A percentile compares a stretch with the other conserved stretches of the same genome.
phyloP scores from a whole-genome alignment of 1,284 basidiomycete species.

The Apiotrichum mycotoxinovorans region DNA sequence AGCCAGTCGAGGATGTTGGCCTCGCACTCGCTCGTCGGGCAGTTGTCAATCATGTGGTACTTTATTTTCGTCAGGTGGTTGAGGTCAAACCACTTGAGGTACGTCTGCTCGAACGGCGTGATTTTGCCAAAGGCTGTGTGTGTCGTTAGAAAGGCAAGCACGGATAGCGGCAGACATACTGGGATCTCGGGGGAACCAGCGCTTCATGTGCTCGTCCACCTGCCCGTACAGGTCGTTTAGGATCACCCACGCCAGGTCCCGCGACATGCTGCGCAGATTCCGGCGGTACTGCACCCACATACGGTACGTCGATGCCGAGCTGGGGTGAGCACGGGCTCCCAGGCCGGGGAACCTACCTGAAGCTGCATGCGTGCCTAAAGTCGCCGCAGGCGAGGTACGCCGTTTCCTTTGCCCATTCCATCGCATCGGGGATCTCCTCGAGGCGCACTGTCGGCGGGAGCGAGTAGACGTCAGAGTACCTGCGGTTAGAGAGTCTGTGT shows the following conservation, averaged over 20 bases:
- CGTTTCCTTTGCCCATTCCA: slow-evolving; percentile 18
- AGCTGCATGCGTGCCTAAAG: slow-evolving; percentile 18
- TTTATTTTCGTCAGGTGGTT: slow-evolving; percentile 19
- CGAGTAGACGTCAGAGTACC: slow-evolving; percentile 12
- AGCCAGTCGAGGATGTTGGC: slow-evolving; percentile 16
- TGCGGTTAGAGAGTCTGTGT: not conserved
- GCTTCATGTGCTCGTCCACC: slow-evolving; percentile 15
- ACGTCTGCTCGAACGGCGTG: slow-evolving; percentile 12
- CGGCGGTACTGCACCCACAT: slow-evolving; percentile 17
- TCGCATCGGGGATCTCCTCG: slow-evolving; percentile 5
- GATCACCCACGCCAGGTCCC: slow-evolving; percentile 9
- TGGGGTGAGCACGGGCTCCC: not conserved
- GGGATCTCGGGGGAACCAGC: slow-evolving; percentile 18
- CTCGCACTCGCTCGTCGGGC: slow-evolving; percentile 5
- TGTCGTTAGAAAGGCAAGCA: not conserved
- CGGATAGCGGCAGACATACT: not conserved
- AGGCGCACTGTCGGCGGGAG: slow-evolving; percentile 14
- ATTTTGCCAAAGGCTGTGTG: slow-evolving; percentile 6
- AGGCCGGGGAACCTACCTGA: not conserved
- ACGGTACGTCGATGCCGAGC: slow-evolving; percentile 17
- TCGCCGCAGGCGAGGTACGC: slow-evolving; percentile 15
- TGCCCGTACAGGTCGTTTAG: slow-evolving; percentile 16
- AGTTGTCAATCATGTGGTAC: slow-evolving; percentile 16
- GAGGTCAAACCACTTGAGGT: slow-evolving; percentile 22
- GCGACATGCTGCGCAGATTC: slow-evolving; percentile 6